Percentiles rank a stretch among this genome's conserved stretches.
These are phyloP conservation scores for Malassezia equina DNA, from an alignment of 1,284 basidiomycete species.

Conservation along the genomic window DNA sequence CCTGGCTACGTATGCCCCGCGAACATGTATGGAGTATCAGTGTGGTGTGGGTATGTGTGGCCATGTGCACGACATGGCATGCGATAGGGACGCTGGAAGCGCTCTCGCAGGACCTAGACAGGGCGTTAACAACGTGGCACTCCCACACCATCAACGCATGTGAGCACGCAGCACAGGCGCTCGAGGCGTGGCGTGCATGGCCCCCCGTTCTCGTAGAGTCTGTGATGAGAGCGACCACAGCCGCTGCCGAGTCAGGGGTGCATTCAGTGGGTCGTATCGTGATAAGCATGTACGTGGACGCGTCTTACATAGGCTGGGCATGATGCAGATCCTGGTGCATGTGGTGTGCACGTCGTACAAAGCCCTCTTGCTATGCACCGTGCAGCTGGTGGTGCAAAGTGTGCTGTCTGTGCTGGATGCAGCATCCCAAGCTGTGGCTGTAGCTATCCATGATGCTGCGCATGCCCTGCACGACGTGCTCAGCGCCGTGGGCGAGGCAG, in stretches of 20 bases:
- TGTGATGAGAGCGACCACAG: not conserved
- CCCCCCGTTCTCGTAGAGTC: not conserved
- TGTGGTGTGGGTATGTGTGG: not conserved
- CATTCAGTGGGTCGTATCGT: not conserved
- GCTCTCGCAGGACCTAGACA: not conserved
- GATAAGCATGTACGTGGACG: not conserved
- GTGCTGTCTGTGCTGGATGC: slow-evolving; percentile 8
- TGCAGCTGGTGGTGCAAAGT: slow-evolving; percentile 11
- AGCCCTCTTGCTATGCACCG: slow-evolving; percentile 5
- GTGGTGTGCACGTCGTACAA: slow-evolving; percentile 4
- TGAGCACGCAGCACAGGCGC: not conserved
- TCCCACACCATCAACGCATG: not conserved
- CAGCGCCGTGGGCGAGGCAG: not conserved
- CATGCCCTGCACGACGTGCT: slow-evolving; percentile 5
- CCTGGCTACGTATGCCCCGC: not conserved
- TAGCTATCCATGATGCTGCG: slow-evolving; percentile 3
- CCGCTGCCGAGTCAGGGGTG: not conserved
- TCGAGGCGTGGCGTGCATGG: not conserved
- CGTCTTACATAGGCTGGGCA: not conserved
- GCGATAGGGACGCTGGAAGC: not conserved
- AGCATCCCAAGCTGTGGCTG: slow-evolving; percentile 4
- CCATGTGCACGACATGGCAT: not conserved
- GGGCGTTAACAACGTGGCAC: not conserved
- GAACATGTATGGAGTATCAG: not conserved
- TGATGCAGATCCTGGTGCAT: not conserved